phyloP scores from a whole-genome alignment of 495 filamentous ascomycete genomes.

The Pseudoneurospora amorphoporcata region DNA sequence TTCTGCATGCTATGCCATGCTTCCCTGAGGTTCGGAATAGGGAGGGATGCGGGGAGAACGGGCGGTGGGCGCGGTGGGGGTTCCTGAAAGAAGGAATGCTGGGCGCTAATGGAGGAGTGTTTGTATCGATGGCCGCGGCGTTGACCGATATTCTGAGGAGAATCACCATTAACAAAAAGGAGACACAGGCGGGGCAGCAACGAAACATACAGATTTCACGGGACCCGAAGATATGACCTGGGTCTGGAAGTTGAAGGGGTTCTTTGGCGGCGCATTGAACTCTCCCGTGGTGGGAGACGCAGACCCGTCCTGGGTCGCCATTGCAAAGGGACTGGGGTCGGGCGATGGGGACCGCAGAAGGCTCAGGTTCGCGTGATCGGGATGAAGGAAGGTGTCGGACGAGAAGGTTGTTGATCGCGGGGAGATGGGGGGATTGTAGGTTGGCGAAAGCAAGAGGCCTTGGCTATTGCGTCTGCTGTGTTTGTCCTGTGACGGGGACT shows the following conservation, averaged over 20 bases:
- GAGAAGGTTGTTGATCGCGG: conserved; percentile 5
- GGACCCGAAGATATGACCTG: conserved; percentile 66
- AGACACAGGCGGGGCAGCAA: background rate
- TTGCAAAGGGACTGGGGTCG: conserved; percentile 16
- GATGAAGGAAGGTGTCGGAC: conserved; percentile 9
- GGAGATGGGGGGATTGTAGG: background rate
- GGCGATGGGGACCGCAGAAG: conserved; percentile 14
- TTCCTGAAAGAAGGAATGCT: conserved; percentile 91
- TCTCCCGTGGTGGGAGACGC: conserved; percentile 8
- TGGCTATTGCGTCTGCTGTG: background rate
- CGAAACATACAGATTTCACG: conserved; percentile 63
- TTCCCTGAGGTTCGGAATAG: conserved; percentile 84
- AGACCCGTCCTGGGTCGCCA: conserved; percentile 24
- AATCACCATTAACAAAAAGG: background rate
- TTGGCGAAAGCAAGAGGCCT: background rate
- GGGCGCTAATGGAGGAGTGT: conserved; percentile 78
- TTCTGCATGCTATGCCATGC: conserved; percentile 74
- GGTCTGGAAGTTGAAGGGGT: conserved; percentile 92
- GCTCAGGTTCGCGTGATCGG: conserved; percentile 5
- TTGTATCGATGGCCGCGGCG: conserved; percentile 96
- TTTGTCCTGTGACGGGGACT: background rate
- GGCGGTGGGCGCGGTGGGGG: conserved; percentile 82
- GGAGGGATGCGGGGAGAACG: conserved; percentile 82
- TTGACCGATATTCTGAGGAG: conserved; percentile 64
- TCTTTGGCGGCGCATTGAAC: conserved; percentile 26